phyloP scores from a whole-genome alignment of 768 basidiomycete species.

The Boletellus sp. region DNA sequence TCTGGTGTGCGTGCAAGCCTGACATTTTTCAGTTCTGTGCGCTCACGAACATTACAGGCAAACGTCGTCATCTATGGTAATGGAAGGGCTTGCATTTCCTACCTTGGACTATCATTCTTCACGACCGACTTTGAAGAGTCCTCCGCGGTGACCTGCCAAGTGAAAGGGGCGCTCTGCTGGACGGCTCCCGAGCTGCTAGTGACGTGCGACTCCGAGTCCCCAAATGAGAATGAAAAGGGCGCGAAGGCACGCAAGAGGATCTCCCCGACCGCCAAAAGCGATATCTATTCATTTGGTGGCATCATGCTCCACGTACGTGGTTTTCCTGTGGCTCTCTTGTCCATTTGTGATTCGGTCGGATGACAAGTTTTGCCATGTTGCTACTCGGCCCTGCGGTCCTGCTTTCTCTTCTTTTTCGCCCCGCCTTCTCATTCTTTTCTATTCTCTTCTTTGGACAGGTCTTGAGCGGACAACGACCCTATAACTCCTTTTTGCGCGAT shows the following conservation, averaged over 20 bases:
- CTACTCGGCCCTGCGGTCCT: background rate
- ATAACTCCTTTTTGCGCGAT: slow-evolving; percentile 20
- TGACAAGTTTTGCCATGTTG: too few relatives aligned
- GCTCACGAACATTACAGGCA: slow-evolving; percentile 21
- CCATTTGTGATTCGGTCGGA: background rate
- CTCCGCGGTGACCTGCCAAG: slow-evolving; percentile 30
- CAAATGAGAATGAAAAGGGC: background rate
- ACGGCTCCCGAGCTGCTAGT: slow-evolving; percentile 42
- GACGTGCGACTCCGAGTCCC: background rate
- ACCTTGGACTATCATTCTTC: slow-evolving; percentile 46
- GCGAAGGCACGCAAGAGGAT: background rate
- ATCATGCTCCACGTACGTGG: slow-evolving; percentile 25
- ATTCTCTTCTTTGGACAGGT: slow-evolving; percentile 4
- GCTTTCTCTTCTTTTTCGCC: too few relatives aligned
- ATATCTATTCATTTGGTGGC: slow-evolving; percentile 35
- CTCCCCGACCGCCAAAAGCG: slow-evolving; percentile 28
- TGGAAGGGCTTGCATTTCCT: slow-evolving; percentile 40
- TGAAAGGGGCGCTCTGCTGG: slow-evolving; percentile 45
- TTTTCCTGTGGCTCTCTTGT: too few relatives aligned
- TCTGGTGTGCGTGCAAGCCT: slow-evolving; percentile 23
- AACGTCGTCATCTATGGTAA: slow-evolving; percentile 45
- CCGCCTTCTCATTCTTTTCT: background rate
- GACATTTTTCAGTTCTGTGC: background rate
- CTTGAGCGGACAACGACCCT: slow-evolving; percentile 22
- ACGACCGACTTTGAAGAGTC: slow-evolving; percentile 32